Evolutionary conservation across 139 green algal genomes (phyloP).

Genomic region (Mesostigma viride): DNA sequence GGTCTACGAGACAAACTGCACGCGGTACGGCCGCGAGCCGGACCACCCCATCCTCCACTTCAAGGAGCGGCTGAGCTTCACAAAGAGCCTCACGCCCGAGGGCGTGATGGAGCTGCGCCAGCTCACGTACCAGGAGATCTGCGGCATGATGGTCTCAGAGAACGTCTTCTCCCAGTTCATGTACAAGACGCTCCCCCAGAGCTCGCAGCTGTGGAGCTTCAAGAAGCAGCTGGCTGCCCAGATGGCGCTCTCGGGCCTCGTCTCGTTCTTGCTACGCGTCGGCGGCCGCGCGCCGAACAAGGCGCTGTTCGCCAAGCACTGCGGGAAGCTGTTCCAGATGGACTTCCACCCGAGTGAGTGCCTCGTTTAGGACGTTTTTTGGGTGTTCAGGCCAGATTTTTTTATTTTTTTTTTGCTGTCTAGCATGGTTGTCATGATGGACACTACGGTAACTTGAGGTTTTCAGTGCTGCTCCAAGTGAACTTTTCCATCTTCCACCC

Average conservation of each 20-base stretch:
- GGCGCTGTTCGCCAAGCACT: conserved; percentile 75
- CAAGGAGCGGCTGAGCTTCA: conserved; percentile 33
- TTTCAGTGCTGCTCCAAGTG: no score
- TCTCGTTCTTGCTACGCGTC: conserved; percentile 64
- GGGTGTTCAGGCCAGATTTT: no score
- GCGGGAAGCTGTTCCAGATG: conserved; percentile 65
- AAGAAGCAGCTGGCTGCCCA: conserved; percentile 80
- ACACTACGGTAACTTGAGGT: no score
- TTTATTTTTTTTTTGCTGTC: no score
- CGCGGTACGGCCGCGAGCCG: conserved; percentile 72
- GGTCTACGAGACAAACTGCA: conserved; percentile 87
- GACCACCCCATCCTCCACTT: conserved; percentile 83
- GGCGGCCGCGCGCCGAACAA: conserved; percentile 73
- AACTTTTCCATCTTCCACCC: no score
- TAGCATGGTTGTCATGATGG: no score
- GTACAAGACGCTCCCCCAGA: conserved; percentile 87
- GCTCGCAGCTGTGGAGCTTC: conserved; percentile 82
- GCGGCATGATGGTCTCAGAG: conserved; percentile 61
- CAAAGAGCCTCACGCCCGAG: conserved; percentile 11
- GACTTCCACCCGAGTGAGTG: conserved; percentile 65
- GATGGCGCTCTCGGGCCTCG: conserved; percentile 63
- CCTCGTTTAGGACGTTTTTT: conserved; percentile 42
- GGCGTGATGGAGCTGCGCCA: conserved; percentile 34
- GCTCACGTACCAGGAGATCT: conserved; percentile 50
- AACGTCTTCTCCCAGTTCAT: conserved; percentile 91